Evolutionary conservation across 257 asterid species (phyloP).

Genomic region (Salvia miltiorrhiza): DNA sequence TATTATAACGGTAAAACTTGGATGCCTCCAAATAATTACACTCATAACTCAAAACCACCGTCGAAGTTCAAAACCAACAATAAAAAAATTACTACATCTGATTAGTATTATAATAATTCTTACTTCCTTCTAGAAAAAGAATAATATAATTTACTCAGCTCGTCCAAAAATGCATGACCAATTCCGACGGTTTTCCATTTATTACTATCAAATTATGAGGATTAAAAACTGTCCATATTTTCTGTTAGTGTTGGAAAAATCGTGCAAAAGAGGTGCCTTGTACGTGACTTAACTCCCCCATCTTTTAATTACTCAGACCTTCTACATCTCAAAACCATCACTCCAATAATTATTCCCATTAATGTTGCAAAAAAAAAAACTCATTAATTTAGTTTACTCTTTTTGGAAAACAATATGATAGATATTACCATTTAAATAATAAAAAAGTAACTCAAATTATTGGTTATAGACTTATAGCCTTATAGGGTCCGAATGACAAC

Average conservation of each 20-base stretch:
- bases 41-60: too few relatives aligned
- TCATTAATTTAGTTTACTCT: background rate
- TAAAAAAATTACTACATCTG: too few relatives aligned
- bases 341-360: background rate
- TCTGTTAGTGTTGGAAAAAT: background rate
- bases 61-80: too few relatives aligned
- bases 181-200: background rate
- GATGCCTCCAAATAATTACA: too few relatives aligned
- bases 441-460: background rate
- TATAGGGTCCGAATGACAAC: background rate
- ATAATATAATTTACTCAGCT: background rate
- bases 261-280: slow-evolving; percentile 19
- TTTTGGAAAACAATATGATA: background rate
- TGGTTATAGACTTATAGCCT: background rate
- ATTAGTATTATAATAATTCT: too few relatives aligned
- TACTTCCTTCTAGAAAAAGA: background rate
- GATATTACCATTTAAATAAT: background rate
- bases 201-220: background rate
- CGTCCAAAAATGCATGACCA: background rate
- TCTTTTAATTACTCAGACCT: too few relatives aligned
- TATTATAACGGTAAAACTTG: too few relatives aligned
- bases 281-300: slow-evolving; percentile 21
- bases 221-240: background rate
- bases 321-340: background rate
- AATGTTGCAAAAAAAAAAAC: too few relatives aligned